These are phyloP conservation scores for Lipomyces anomalus DNA, from an alignment of 805 yeast species.

Conservation along the genomic window DNA sequence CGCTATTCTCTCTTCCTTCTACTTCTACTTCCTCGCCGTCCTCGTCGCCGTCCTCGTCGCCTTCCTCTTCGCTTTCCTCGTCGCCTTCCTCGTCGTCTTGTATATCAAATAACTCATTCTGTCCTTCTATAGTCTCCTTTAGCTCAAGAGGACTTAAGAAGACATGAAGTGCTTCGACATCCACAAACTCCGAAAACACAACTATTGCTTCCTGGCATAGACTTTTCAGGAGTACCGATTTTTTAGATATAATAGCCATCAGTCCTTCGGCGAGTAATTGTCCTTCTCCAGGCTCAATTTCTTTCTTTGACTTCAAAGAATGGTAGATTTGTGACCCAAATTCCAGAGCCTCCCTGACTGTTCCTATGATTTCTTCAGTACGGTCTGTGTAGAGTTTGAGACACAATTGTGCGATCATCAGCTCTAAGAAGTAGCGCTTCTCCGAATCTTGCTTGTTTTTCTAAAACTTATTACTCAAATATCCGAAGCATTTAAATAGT, in stretches of 20 bases:
- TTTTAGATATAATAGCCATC: constrained; percentile 51
- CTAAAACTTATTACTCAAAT: too few species aligned
- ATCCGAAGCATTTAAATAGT: too few species aligned
- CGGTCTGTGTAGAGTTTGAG: neutral
- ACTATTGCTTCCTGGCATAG: constrained; percentile 36
- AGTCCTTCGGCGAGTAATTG: constrained; percentile 47
- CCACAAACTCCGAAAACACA: neutral
- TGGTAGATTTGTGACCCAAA: neutral
- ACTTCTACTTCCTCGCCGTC: neutral
- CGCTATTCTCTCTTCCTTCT: constrained; percentile 16
- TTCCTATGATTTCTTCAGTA: neutral
- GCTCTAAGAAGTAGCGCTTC: neutral
- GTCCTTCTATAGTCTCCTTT: constrained; percentile 18
- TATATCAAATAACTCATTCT: constrained; percentile 16
- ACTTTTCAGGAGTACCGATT: constrained; percentile 52
- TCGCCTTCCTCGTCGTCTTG: constrained; percentile 14
- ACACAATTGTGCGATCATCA: neutral
- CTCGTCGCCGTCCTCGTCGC: neutral
- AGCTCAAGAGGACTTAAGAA: constrained; percentile 9
- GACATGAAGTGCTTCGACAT: neutral
- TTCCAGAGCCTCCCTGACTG: neutral
- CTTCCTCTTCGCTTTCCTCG: constrained; percentile 25
- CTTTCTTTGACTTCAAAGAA: neutral
- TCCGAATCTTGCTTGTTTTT: neutral
- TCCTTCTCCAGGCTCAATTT: neutral